Conservation (phyloP, 306 rosid genomes). For the Dalbergia cultrata region DNA sequence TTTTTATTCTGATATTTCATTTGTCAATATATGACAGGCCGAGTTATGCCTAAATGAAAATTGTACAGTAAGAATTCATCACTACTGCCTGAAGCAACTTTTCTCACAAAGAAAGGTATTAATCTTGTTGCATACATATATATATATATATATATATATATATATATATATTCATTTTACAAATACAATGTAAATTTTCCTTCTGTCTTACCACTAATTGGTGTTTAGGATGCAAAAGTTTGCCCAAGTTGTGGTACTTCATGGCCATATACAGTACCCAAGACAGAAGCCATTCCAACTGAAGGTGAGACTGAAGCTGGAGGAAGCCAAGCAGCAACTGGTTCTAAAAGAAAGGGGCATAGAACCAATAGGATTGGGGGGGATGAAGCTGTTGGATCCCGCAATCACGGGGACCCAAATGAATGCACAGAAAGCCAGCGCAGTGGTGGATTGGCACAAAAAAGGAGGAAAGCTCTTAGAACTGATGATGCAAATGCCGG, state of each 20-base stretch:
- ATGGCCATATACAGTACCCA: constrained; percentile 62
- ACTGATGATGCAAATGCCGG: constrained; percentile 25
- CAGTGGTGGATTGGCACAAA: not conserved
- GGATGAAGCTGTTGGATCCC: constrained; percentile 54
- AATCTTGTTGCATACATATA: constrained; percentile 28
- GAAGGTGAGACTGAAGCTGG: constrained; percentile 48
- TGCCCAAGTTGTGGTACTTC: constrained; percentile 77
- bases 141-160: constrained; percentile 9
- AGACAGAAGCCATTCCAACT: constrained; percentile 55
- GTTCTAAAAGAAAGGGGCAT: constrained; percentile 55
- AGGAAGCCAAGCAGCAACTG: constrained; percentile 53
- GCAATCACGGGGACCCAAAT: constrained; percentile 53
- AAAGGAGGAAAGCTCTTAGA: constrained; percentile 29
- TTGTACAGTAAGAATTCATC: constrained; percentile 78
- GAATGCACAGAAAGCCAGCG: constrained; percentile 46
- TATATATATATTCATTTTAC: not conserved
- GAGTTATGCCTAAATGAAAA: constrained; percentile 73
- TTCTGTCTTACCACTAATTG: constrained; percentile 18
- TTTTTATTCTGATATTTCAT: constrained; percentile 45
- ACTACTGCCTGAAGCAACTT: constrained; percentile 77
- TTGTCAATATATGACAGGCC: constrained; percentile 62
- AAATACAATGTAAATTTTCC: constrained; percentile 19
- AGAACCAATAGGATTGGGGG: constrained; percentile 36
- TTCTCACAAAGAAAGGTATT: constrained; percentile 68
- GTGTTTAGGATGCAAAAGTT: constrained; percentile 61